A percentile compares a stretch with the other conserved stretches of the same genome.
These are phyloP conservation scores for Verticillium nubilum DNA, from an alignment of 2,329 filamentous ascomycete genomes.

Conservation along the genomic window DNA sequence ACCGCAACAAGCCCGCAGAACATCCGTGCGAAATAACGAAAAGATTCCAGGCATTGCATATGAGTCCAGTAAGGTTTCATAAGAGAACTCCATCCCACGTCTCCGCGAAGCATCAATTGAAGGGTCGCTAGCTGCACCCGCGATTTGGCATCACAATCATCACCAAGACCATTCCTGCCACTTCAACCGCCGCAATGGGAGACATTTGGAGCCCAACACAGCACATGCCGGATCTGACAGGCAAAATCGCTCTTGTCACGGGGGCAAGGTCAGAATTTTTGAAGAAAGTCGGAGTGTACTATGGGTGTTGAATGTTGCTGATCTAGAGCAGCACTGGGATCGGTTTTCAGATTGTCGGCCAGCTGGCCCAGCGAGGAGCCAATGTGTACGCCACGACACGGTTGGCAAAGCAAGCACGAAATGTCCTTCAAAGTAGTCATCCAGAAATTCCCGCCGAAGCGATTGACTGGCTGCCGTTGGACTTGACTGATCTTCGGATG, in stretches of 20 bases:
- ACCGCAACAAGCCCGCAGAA: neutral
- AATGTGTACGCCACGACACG: constrained; percentile 18
- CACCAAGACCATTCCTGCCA: neutral
- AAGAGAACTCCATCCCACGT: neutral
- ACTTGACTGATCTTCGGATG: constrained; percentile 13
- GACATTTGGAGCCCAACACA: neutral
- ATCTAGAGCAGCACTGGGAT: constrained; percentile 13
- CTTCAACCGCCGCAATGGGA: neutral
- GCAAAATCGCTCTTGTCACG: constrained; percentile 18
- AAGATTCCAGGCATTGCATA: neutral
- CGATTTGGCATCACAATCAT: neutral
- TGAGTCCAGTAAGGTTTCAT: neutral
- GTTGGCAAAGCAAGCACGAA: constrained; percentile 6
- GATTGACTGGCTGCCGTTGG: constrained; percentile 15
- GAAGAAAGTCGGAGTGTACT: neutral
- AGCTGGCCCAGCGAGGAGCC: constrained; percentile 15
- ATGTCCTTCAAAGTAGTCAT: neutral
- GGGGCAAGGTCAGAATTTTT: constrained; percentile 16
- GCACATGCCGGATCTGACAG: constrained; percentile 12
- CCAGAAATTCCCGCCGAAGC: constrained; percentile 4
- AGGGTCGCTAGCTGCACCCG: neutral
- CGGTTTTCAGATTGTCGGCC: constrained; percentile 15
- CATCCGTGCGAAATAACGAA: neutral
- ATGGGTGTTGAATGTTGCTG: neutral
- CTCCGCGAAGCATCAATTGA: neutral